Conservation (phyloP, 345 rosid species). For the Eucalyptus sp. region DNA sequence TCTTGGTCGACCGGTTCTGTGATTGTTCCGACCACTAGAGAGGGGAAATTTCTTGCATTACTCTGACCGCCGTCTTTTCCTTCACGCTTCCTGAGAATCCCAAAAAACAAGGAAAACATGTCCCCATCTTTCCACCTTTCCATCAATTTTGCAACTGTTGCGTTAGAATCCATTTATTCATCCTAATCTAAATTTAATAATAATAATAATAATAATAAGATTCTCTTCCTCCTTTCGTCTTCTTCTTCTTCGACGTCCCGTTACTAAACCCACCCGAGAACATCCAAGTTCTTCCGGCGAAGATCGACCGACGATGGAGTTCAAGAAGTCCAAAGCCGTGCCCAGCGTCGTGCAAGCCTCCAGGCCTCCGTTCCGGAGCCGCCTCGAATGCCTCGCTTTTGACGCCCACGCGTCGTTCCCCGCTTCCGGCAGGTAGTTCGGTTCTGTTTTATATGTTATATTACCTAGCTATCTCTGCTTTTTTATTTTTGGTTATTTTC, state of each 20-base stretch:
- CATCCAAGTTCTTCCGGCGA: not conserved
- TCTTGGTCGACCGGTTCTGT: not conserved
- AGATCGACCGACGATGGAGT: not conserved
- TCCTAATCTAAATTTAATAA: too few relatives aligned
- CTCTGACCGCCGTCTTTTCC: not conserved
- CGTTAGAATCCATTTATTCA: not conserved
- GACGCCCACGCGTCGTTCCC: conserved; percentile 61
- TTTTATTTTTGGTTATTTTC: not conserved
- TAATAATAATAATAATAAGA: too few relatives aligned
- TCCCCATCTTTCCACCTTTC: not conserved
- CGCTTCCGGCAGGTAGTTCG: conserved; percentile 20
- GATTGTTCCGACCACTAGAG: not conserved
- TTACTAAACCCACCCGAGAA: too few relatives aligned
- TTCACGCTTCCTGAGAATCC: not conserved
- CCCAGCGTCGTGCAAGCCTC: conserved; percentile 61
- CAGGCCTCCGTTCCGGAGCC: conserved; percentile 50
- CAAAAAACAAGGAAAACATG: not conserved
- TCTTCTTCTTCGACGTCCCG: too few relatives aligned
- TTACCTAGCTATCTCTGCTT: not conserved
- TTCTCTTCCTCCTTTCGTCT: too few relatives aligned
- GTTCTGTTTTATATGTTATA: not conserved
- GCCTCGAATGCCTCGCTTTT: conserved; percentile 54
- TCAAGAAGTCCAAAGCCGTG: conserved; percentile 39
- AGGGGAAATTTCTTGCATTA: not conserved
- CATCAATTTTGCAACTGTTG: not conserved